Conservation (phyloP, 2,329 filamentous ascomycete genomes). For the Ophiocordyceps camponoti-leonardi region DNA sequence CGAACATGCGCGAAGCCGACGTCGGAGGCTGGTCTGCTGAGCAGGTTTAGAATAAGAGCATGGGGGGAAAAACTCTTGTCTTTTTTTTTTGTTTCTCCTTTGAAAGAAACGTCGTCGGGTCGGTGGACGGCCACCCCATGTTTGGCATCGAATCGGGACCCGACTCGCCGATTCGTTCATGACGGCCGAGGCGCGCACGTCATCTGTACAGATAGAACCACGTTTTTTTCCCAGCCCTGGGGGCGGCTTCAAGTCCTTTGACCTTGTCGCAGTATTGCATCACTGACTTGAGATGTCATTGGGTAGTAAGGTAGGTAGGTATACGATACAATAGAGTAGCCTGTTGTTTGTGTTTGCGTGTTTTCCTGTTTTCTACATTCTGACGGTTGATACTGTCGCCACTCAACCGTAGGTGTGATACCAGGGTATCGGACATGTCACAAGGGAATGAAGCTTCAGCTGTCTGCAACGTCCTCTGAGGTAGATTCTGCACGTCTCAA, state of each 20-base stretch:
- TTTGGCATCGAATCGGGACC: no score
- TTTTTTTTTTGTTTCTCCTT: background rate
- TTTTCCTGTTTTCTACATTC: no score
- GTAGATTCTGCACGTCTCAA: background rate
- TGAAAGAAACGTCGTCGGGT: background rate
- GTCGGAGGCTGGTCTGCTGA: slow-evolving; percentile 56
- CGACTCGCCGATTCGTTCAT: background rate
- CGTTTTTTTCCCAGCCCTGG: background rate
- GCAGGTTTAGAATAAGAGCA: slow-evolving; percentile 38
- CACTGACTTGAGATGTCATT: background rate
- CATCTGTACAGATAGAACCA: background rate
- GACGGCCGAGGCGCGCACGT: background rate
- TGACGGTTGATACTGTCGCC: background rate
- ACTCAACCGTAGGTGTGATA: background rate
- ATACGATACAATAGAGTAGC: background rate
- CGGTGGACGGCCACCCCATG: background rate
- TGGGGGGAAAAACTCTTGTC: background rate
- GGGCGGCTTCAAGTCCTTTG: background rate
- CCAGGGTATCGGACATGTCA: background rate
- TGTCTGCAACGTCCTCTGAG: background rate
- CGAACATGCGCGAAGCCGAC: slow-evolving; percentile 68
- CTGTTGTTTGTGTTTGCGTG: background rate
- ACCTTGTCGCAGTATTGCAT: background rate
- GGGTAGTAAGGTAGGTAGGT: background rate
- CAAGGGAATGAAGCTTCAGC: background rate